Evolutionary conservation across 805 yeast genomes (phyloP).

Genomic region (Metschnikowia aberdeeniae): DNA sequence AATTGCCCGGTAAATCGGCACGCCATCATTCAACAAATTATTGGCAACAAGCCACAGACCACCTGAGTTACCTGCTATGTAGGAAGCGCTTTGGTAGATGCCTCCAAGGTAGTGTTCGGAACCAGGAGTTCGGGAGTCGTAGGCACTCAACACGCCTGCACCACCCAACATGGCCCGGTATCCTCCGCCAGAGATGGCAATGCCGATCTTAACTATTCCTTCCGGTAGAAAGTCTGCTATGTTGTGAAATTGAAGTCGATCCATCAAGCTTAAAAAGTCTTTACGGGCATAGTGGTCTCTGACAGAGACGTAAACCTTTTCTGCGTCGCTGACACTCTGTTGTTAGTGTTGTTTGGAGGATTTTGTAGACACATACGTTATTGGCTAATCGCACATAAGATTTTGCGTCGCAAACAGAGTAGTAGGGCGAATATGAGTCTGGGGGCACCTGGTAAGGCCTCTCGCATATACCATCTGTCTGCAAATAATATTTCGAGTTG

Average conservation of each 20-base stretch:
- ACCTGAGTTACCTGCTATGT: conserved; percentile 65
- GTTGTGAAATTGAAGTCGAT: conserved; percentile 8
- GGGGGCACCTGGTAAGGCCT: background rate
- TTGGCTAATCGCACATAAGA: conserved; percentile 11
- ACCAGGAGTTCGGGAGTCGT: conserved; percentile 43
- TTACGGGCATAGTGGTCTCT: conserved; percentile 28
- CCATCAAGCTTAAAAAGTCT: conserved; percentile 26
- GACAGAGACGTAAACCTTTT: conserved; percentile 23
- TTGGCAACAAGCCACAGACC: conserved; percentile 68
- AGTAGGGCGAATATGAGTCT: conserved; percentile 13
- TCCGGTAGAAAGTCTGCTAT: background rate
- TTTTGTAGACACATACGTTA: conserved; percentile 5
- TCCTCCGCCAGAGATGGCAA: conserved; percentile 50
- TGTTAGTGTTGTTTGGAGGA: conserved; percentile 1
- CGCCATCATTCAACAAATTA: conserved; percentile 29
- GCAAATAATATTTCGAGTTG: background rate
- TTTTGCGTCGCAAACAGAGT: conserved; percentile 10
- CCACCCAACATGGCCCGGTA: conserved; percentile 58
- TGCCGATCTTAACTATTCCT: conserved; percentile 27
- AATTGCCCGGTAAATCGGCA: conserved; percentile 20
- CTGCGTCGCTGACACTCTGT: conserved; percentile 14
- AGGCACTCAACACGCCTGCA: conserved; percentile 52
- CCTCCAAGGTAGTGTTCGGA: conserved; percentile 42
- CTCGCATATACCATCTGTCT: background rate
- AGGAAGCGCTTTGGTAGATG: conserved; percentile 49